A percentile compares a stretch with the other conserved stretches of the same genome.
Evolutionary conservation across 2,329 filamentous ascomycete species (phyloP).

Genomic region (Acephala macrosclerotiorum): DNA sequence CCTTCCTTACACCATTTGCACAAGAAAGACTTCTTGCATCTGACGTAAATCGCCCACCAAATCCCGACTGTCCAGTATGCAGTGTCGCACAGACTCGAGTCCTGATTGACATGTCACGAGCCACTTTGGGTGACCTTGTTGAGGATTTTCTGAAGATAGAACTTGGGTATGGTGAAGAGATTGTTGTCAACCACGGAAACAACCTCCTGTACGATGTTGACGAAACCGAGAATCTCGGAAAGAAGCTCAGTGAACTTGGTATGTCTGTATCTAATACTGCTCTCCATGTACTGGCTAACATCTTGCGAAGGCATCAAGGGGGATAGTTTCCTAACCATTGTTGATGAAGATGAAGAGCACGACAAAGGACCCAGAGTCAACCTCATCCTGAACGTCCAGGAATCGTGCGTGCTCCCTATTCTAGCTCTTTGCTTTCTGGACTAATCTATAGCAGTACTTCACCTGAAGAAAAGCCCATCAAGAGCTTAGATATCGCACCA

Average conservation of each 20-base stretch:
- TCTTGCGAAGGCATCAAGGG: conserved; percentile 64
- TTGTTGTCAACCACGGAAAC: conserved; percentile 77
- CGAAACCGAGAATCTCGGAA: conserved; percentile 83
- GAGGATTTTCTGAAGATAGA: conserved; percentile 73
- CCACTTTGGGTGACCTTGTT: conserved; percentile 82
- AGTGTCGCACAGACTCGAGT: conserved; percentile 74
- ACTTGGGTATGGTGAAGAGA: conserved; percentile 81
- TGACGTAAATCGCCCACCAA: conserved; percentile 68
- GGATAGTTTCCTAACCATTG: conserved; percentile 81
- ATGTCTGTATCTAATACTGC: conserved; percentile 35
- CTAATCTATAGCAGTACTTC: conserved; percentile 30
- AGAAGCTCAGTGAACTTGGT: conserved; percentile 81
- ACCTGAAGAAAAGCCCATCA: conserved; percentile 61
- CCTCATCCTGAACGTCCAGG: conserved; percentile 74
- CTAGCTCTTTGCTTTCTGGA: not conserved
- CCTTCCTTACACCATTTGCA: conserved; percentile 79
- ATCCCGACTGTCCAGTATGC: conserved; percentile 85
- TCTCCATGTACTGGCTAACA: conserved; percentile 10
- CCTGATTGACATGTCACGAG: conserved; percentile 71
- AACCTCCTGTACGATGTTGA: conserved; percentile 90
- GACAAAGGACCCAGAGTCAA: conserved; percentile 83
- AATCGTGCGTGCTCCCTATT: conserved; percentile 57
- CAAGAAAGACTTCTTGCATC: conserved; percentile 64
- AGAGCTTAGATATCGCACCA: conserved; percentile 41
- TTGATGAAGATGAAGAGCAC: conserved; percentile 79